phyloP scores from a whole-genome alignment of 1,139 yeast genomes.

The Magnusiomyces magnusii region DNA sequence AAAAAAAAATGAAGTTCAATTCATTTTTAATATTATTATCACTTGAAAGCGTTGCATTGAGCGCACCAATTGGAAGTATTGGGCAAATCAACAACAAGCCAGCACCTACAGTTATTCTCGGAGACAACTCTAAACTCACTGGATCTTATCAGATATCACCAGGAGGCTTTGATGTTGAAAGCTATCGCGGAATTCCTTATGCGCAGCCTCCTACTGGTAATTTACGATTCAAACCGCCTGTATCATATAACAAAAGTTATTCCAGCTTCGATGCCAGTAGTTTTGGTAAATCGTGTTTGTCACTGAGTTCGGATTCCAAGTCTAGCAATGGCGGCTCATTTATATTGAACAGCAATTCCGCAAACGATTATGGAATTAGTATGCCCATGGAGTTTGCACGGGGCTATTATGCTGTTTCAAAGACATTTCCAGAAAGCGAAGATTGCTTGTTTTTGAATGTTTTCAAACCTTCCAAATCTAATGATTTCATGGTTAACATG shows the following conservation, averaged over 20 bases:
- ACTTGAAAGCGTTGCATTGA: too few species aligned
- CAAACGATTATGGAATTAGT: neutral
- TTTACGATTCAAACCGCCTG: conserved; percentile 23
- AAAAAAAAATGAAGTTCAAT: too few species aligned
- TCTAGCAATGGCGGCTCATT: too few species aligned
- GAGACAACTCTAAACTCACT: neutral
- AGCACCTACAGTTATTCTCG: neutral
- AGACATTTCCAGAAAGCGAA: conserved; percentile 15
- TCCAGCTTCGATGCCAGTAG: conserved; percentile 14
- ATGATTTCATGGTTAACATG: conserved; percentile 3
- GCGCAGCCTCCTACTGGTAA: conserved; percentile 25
- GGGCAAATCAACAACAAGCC: neutral
- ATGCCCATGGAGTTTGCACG: neutral
- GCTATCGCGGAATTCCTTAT: conserved; percentile 25
- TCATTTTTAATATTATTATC: too few species aligned
- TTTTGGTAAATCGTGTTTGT: conserved; percentile 20
- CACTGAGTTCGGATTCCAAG: too few species aligned
- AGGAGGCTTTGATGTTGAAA: conserved; percentile 14
- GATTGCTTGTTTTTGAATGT: conserved; percentile 27
- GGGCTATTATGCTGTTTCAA: neutral
- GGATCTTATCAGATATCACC: neutral
- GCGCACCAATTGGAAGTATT: neutral
- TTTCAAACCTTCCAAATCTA: conserved; percentile 19
- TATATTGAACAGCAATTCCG: neutral
- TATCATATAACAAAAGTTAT: conserved; percentile 15